Percentiles rank a stretch among this genome's conserved stretches.
These are phyloP conservation scores for Magnusiomyces magnusii DNA, from an alignment of 1,139 yeast genomes.

Conservation along the genomic window DNA sequence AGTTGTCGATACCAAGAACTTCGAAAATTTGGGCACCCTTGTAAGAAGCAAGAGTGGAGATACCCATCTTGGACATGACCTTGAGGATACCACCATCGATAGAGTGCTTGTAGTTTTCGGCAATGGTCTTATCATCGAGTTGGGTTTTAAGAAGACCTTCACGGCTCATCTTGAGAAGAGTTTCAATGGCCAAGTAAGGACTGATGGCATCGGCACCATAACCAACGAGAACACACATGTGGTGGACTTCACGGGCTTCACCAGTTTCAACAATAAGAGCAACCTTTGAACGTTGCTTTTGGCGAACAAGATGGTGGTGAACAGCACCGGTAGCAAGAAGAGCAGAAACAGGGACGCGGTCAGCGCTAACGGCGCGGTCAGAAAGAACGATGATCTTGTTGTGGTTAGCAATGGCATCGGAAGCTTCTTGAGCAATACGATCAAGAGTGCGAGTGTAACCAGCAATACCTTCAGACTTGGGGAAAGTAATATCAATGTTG, in stretches of 20 bases:
- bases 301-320: constrained; percentile 92
- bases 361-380: constrained; percentile 55
- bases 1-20: constrained; percentile 90
- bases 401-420: constrained; percentile 70
- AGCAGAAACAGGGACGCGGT: constrained; percentile 77
- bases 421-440: constrained; percentile 80
- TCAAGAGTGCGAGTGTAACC: constrained; percentile 86
- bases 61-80: constrained; percentile 99
- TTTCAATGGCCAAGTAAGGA: constrained; percentile 90
- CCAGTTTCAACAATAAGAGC: constrained; percentile 90
- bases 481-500: constrained; percentile 84
- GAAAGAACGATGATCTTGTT: constrained; percentile 69
- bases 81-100: constrained; percentile 87
- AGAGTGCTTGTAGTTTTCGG: constrained; percentile 73
- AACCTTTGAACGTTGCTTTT: constrained; percentile 92
- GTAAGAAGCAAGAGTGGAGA: constrained; percentile 92
- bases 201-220: constrained; percentile 96
- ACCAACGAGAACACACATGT: constrained; percentile 87
- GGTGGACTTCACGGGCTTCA: constrained; percentile 97
- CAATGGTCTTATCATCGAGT: constrained; percentile 50
- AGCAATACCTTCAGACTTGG: constrained; percentile 67
- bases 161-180: constrained; percentile 72
- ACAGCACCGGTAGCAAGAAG: constrained; percentile 94
- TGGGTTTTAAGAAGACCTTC: constrained; percentile 63
- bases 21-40: constrained; percentile 99